Conservation (phyloP, 2,329 filamentous ascomycete species). For the Sarocladium kiliense region DNA sequence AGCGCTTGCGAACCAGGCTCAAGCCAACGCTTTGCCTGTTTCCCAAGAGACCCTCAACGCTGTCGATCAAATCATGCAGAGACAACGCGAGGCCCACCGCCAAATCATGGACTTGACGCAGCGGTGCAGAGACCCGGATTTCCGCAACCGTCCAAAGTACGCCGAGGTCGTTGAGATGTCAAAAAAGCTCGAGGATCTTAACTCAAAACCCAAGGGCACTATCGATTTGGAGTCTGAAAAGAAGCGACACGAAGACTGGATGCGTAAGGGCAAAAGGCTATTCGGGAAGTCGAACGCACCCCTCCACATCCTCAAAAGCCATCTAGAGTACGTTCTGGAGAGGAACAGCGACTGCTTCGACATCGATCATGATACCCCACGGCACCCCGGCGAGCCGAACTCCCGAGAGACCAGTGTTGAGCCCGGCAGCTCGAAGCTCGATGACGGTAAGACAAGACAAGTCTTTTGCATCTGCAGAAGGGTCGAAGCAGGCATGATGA, state of each 20-base stretch:
- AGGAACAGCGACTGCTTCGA: constrained; percentile 92
- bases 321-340: constrained; percentile 89
- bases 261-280: constrained; percentile 94
- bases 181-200: constrained; percentile 79
- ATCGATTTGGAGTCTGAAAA: constrained; percentile 91
- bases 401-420: constrained; percentile 70
- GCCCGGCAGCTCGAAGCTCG: constrained; percentile 48
- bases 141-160: constrained; percentile 78
- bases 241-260: constrained; percentile 97
- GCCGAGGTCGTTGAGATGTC: constrained; percentile 86
- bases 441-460: constrained; percentile 62
- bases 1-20: constrained; percentile 79
- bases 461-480: constrained; percentile 97
- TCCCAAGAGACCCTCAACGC: constrained; percentile 71
- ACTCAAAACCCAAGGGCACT: constrained; percentile 87
- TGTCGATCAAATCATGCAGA: constrained; percentile 89
- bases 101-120: constrained; percentile 80
- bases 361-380: constrained; percentile 73
- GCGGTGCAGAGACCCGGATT: constrained; percentile 68
- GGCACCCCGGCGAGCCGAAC: constrained; percentile 85
- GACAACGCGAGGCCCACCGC: constrained; percentile 89
- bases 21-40: constrained; percentile 66
- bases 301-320: constrained; percentile 87
- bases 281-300: constrained; percentile 98
- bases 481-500: constrained; percentile 97